These are phyloP conservation scores for Pyrrhoderma lamaoense DNA, from an alignment of 1,284 basidiomycete species.

Conservation along the genomic window DNA sequence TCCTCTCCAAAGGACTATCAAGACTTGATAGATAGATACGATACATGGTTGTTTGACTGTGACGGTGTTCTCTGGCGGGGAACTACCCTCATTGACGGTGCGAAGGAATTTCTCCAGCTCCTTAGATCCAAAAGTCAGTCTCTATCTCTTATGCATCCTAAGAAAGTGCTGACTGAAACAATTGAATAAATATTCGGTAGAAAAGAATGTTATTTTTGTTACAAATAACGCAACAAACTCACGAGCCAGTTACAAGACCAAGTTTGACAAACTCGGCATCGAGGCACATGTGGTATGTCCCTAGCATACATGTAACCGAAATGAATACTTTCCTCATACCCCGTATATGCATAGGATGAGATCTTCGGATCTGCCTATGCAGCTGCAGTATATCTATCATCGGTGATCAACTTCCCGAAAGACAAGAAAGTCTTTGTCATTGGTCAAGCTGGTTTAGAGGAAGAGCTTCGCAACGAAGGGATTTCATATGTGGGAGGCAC, in stretches of 20 bases:
- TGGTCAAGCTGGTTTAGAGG: constrained; percentile 88
- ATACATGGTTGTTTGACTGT: constrained; percentile 95
- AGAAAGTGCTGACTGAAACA: no score
- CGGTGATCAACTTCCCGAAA: constrained; percentile 82
- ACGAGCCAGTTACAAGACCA: constrained; percentile 77
- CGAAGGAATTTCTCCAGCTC: constrained; percentile 62
- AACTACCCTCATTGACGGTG: constrained; percentile 74
- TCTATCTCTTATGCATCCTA: background rate
- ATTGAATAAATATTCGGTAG: constrained; percentile 39
- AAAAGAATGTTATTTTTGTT: constrained; percentile 89
- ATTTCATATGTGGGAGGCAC: constrained; percentile 81
- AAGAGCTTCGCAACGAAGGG: constrained; percentile 84
- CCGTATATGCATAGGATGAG: constrained; percentile 58
- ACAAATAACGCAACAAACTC: constrained; percentile 99
- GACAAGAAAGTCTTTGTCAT: constrained; percentile 96
- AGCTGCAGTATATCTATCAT: constrained; percentile 87
- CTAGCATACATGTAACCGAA: background rate
- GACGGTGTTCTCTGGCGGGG: constrained; percentile 95
- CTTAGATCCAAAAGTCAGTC: constrained; percentile 58
- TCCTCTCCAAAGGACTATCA: constrained; percentile 46
- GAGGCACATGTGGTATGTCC: constrained; percentile 72
- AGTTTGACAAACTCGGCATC: constrained; percentile 87
- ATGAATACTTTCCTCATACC: background rate
- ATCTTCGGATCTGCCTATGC: constrained; percentile 96
- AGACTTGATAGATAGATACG: constrained; percentile 65